phyloP scores from a whole-genome alignment of 495 filamentous ascomycete species.

The Neurospora pannonica region DNA sequence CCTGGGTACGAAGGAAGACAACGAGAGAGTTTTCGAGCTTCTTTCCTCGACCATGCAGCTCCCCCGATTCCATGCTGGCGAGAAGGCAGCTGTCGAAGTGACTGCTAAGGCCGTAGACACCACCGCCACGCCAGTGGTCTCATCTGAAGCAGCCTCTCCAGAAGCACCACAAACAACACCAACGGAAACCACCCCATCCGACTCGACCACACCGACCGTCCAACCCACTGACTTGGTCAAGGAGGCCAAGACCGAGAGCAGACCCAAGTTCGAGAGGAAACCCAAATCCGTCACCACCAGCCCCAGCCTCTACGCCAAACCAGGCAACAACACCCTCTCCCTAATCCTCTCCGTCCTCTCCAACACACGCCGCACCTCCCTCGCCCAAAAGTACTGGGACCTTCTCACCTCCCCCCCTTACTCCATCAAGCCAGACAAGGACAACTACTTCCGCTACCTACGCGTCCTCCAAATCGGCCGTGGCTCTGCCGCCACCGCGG shows the following conservation, averaged over 20 bases:
- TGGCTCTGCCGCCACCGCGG: slow-evolving; percentile 44
- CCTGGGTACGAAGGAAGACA: slow-evolving; percentile 44
- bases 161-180: background rate
- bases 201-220: background rate
- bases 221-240: background rate
- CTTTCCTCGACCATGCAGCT: slow-evolving; percentile 70
- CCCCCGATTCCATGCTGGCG: slow-evolving; percentile 32
- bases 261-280: background rate
- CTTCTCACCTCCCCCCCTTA: slow-evolving; percentile 45
- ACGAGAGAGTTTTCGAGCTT: slow-evolving; percentile 60
- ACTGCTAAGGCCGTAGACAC: background rate
- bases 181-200: background rate
- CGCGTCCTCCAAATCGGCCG: slow-evolving; percentile 55
- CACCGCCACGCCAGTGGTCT: background rate
- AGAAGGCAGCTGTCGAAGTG: background rate
- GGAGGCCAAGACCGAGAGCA: background rate
- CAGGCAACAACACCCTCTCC: slow-evolving; percentile 60
- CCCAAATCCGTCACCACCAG: background rate
- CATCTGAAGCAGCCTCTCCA: background rate
- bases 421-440: slow-evolving; percentile 55
- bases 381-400: slow-evolving; percentile 62
- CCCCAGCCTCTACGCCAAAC: slow-evolving; percentile 32
- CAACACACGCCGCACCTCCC: slow-evolving; percentile 36
- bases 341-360: slow-evolving; percentile 55
- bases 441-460: slow-evolving; percentile 58